Evolutionary conservation across 192 early-diverging fungal genomes (phyloP).

Genomic region (Backusella macrospora): DNA sequence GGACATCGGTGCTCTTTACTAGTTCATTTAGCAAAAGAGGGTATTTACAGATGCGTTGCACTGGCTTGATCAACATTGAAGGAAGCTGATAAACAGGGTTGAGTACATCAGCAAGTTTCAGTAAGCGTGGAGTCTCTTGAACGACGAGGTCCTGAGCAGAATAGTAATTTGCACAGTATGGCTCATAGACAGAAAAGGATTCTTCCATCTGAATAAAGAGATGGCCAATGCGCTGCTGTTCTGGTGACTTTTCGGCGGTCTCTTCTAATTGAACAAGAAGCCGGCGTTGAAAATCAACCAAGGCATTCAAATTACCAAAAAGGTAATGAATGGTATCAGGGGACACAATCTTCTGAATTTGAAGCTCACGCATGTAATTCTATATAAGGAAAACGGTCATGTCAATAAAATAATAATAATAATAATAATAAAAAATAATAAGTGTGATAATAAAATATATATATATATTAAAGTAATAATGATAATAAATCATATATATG

Average conservation of each 20-base stretch:
- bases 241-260: slow-evolving; percentile 62
- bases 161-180: slow-evolving; percentile 91
- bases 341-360: slow-evolving; percentile 71
- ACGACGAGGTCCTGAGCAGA: slow-evolving; percentile 72
- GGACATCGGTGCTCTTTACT: slow-evolving; percentile 59
- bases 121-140: slow-evolving; percentile 64
- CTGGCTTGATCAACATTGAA: slow-evolving; percentile 92
- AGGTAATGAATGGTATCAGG: slow-evolving; percentile 80
- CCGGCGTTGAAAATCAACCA: slow-evolving; percentile 93
- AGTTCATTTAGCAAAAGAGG: slow-evolving; percentile 82
- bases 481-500: not conserved
- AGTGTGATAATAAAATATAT: too few species aligned
- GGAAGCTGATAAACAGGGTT: slow-evolving; percentile 88
- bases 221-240: slow-evolving; percentile 87
- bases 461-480: not conserved
- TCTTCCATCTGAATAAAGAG: slow-evolving; percentile 83
- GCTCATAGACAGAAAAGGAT: slow-evolving; percentile 82
- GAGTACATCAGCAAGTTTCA: slow-evolving; percentile 63
- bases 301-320: slow-evolving; percentile 89
- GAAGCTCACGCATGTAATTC: slow-evolving; percentile 73
- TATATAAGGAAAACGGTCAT: slow-evolving; percentile 35
- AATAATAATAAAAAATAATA: not conserved
- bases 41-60: slow-evolving; percentile 98
- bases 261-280: slow-evolving; percentile 91
- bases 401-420: not conserved